Base-by-base conservation (phyloP, 495 filamentous ascomycete species). In the Cladorrhinum samala region DNA sequence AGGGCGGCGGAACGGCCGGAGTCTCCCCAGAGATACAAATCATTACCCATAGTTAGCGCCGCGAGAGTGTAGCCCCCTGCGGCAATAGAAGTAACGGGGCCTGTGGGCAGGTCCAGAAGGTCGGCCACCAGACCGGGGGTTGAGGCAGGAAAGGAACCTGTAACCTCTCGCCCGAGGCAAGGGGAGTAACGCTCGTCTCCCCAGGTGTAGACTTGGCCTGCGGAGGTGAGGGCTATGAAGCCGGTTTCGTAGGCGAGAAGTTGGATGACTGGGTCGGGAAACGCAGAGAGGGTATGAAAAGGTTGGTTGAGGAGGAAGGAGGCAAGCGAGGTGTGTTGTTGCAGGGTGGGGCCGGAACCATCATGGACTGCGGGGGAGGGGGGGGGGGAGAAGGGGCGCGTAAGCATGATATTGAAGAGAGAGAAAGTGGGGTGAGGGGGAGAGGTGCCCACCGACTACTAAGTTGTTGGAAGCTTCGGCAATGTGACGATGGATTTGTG, bases 1-100 rank as follows among this genome's bases (percentile, higher is more conserved):
- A 48, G 37, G 25, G 50, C 24, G 6, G 43, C 19, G 4, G 54
- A 23, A 8, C 59, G 52, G 4, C 54, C 54, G 0, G 52, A 37
- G 50, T 65, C 65, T 44, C 85, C 83, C 86, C 86, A 89, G 39
- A 79, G 53, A 62, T 87, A 88, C 3, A 86, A 62, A 59, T 84
- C 83, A 39, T 72, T 62, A 2, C 80, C 78, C 1, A 63, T 58
- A 0, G 79, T 83, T 14, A 88, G 50, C 0, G 83, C 84, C 0
- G 78, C 81, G 0, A 74, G 68, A 1, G 78, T 45, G 64, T 77
- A 86, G 2, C 82, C 82, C 16, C 77, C 75, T 1, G 69, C 64
- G 6, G 74, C 72, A 21, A 87, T 67, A 50, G 79, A 81, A n/a
- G 41, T 59, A 49, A 85, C 74, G 9, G 59, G 69, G 16, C 74